Conservation (phyloP, 331 rosid species). For the Erythrophleum ivorense region DNA sequence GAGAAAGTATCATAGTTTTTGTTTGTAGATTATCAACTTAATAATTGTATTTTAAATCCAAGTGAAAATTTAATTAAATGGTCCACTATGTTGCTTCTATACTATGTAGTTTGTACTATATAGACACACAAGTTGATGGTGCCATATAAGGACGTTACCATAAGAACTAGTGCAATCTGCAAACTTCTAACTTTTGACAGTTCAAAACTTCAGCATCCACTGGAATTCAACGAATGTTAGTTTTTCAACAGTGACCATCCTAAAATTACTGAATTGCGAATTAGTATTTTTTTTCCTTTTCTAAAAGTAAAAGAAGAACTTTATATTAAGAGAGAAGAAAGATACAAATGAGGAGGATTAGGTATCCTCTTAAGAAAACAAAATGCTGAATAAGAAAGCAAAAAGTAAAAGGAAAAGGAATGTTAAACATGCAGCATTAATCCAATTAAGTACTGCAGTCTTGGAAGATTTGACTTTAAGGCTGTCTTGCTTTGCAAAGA, state of each 20-base stretch:
- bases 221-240: conserved; percentile 10
- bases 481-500: background rate
- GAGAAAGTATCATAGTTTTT: background rate
- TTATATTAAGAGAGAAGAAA: too few relatives aligned
- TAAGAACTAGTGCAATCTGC: conserved; percentile 10
- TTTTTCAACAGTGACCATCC: background rate
- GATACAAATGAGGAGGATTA: too few relatives aligned
- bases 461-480: conserved; percentile 14
- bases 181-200: conserved; percentile 9
- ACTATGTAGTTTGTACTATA: background rate
- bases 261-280: background rate
- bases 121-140: background rate
- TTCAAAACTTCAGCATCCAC: background rate
- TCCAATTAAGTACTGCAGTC: conserved; percentile 10
- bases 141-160: background rate
- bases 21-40: background rate
- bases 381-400: too few relatives aligned
- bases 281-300: too few relatives aligned
- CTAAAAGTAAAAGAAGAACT: too few relatives aligned
- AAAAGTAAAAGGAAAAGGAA: too few relatives aligned
- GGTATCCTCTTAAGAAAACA: too few relatives aligned
- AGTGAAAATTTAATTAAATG: background rate
- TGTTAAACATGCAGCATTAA: background rate
- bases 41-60: background rate
- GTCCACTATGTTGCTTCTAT: background rate